Base-by-base conservation (phyloP, 208 protist species). In the Acanthamoeba triangularis region DNA sequence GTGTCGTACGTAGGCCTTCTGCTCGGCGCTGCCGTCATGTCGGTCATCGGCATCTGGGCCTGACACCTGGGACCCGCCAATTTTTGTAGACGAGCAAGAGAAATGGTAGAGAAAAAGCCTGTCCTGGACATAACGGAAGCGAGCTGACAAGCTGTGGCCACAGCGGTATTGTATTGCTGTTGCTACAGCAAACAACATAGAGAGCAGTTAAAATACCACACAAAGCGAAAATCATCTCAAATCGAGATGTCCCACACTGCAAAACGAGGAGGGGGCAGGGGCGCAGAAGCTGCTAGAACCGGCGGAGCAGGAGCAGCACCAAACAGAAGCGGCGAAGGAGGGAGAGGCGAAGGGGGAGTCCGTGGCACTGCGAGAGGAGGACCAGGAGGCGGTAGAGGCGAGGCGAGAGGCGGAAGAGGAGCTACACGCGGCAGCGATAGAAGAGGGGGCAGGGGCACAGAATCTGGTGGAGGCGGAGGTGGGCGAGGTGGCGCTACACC, bases 31-130 rank as follows among this genome's bases (percentile, higher is more conserved):
- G 61, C 87, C 0, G 56, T 37, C 59, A 93, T 93, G 87, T 44
- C 87, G 16, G 87, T 93, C 25, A 93, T 93, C 4, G 87, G 87
- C 20, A 76, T 93, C 16, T 93, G 87, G 87, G 87, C 87, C 41
- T 93, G 44, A 93, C 6, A 5, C 6, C n/a, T n/a, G n/a, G n/a
- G n/a, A 56, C 11, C n/a, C 1, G 25, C 59, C 2, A 1, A 18
- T 65, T 65, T 28, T 28, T 65, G 41, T 47, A 2, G 41, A 47
- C 41, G 5, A 47, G 5, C 41, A 47, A 47, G 8, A 47, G 41
- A 47, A 47, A 47, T 47, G 41, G 41, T 6, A 2, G 41, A 47
- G 41, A 47, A 47, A 47, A 3, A 4, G 1, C 37, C 37, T 41
- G 37, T 41, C 37, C 37, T 41, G 37, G 37, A 41, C 37, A n/a